Evolutionary conservation across 345 rosid genomes (phyloP).

Genomic region (Citrus sp.): DNA sequence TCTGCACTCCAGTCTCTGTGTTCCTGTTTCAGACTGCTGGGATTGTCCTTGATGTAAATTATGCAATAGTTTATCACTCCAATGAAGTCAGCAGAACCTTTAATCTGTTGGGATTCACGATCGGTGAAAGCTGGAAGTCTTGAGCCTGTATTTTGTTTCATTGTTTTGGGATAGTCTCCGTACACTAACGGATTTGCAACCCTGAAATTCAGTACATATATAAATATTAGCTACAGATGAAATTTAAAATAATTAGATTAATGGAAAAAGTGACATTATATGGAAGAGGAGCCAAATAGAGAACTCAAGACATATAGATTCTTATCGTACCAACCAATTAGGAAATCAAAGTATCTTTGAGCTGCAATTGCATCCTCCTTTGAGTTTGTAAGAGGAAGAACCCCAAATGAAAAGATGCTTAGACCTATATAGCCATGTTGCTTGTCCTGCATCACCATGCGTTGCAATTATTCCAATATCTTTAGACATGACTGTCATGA

Average conservation of each 20-base stretch:
- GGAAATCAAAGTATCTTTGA: conserved; percentile 41
- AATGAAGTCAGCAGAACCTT: conserved; percentile 64
- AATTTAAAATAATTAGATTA: no score
- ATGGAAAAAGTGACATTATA: not conserved
- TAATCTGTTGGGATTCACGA: conserved; percentile 51
- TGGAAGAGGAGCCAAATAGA: not conserved
- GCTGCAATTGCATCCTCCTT: conserved; percentile 42
- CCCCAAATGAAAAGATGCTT: conserved; percentile 29
- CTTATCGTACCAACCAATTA: conserved; percentile 45
- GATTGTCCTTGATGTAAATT: conserved; percentile 27
- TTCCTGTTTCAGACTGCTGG: conserved; percentile 17
- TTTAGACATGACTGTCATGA: not conserved
- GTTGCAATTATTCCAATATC: not conserved
- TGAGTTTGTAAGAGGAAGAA: conserved; percentile 43
- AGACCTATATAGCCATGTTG: conserved; percentile 55
- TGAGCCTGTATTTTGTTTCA: conserved; percentile 57
- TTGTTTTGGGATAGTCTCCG: conserved; percentile 69
- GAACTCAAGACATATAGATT: not conserved
- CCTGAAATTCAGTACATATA: conserved; percentile 37
- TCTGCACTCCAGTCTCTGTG: conserved; percentile 36
- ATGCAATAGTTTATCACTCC: conserved; percentile 47
- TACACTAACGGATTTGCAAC: conserved; percentile 54
- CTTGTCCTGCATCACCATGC: conserved; percentile 38
- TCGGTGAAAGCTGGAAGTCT: conserved; percentile 62
- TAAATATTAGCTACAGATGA: not conserved